Percentiles rank a stretch among this genome's conserved stretches.
phyloP scores from a whole-genome alignment of 2,329 filamentous ascomycete species.

The Fusarium bulbicola region DNA sequence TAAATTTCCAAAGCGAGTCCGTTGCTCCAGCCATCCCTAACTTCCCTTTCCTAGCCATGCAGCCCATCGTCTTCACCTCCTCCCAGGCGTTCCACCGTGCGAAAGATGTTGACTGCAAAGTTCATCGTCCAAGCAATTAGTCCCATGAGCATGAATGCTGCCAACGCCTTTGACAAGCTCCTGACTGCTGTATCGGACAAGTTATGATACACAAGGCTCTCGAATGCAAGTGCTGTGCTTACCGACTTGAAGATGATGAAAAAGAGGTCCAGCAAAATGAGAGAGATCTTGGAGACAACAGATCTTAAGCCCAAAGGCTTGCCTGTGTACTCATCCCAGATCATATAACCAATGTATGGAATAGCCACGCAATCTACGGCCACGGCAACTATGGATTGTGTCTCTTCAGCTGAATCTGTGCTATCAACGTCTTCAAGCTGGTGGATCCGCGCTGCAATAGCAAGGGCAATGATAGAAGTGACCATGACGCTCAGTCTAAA shows the following conservation, averaged over 20 bases:
- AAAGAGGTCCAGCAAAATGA: constrained; percentile 91
- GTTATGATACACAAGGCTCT: constrained; percentile 73
- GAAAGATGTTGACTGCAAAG: constrained; percentile 85
- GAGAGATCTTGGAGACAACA: constrained; percentile 83
- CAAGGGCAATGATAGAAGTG: constrained; percentile 84
- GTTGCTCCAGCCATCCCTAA: not conserved
- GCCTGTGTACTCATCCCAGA: constrained; percentile 94
- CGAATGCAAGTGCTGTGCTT: constrained; percentile 89
- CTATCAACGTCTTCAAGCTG: constrained; percentile 60
- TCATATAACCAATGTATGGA: constrained; percentile 92
- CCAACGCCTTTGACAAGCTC: constrained; percentile 73
- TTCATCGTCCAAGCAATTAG: constrained; percentile 91
- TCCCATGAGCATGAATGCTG: constrained; percentile 81
- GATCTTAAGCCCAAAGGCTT: constrained; percentile 90
- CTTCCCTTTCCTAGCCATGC: constrained; percentile 25
- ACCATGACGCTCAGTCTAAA: constrained; percentile 85
- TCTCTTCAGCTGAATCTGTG: constrained; percentile 63
- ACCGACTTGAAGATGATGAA: constrained; percentile 98
- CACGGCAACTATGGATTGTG: constrained; percentile 88
- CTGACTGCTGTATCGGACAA: constrained; percentile 51
- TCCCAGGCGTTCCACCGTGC: constrained; percentile 70
- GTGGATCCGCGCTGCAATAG: constrained; percentile 79
- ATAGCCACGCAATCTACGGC: constrained; percentile 89
- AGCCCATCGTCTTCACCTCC: constrained; percentile 57
- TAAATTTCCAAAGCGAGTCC: constrained; percentile 13